phyloP scores from a whole-genome alignment of 176 grass and related monocot genomes.

The Lolium multiflorum region DNA sequence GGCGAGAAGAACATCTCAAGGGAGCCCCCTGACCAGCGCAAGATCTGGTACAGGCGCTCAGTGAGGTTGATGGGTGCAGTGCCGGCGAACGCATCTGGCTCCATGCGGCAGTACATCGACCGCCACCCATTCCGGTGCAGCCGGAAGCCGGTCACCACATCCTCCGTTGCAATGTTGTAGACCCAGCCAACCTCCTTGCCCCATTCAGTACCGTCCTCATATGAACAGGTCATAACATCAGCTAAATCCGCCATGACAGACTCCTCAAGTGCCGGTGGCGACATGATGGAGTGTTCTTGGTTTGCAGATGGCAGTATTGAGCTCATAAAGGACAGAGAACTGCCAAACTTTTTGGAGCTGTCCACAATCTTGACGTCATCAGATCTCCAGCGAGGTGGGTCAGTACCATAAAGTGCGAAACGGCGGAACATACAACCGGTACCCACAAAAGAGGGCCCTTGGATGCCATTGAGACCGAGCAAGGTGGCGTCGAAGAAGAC shows the following conservation, averaged over 20 bases:
- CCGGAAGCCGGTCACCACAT: conserved; percentile 61
- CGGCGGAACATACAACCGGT: conserved; percentile 62
- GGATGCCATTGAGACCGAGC: conserved; percentile 87
- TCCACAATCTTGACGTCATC: conserved; percentile 33
- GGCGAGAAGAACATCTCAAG: conserved; percentile 63
- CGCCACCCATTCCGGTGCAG: conserved; percentile 53
- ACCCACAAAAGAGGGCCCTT: conserved; percentile 63
- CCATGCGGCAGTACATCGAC: conserved; percentile 60
- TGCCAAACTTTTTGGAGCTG: conserved; percentile 47
- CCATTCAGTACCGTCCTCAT: conserved; percentile 44
- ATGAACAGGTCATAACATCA: conserved; percentile 47
- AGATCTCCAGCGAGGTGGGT: conserved; percentile 51
- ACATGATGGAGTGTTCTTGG: conserved; percentile 48
- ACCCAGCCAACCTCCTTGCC: conserved; percentile 60
- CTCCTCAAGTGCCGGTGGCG: conserved; percentile 41
- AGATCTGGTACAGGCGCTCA: conserved; percentile 58
- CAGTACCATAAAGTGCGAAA: conserved; percentile 48
- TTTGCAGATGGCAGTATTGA: conserved; percentile 44
- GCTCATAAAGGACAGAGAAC: conserved; percentile 37
- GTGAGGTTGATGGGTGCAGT: conserved; percentile 63
- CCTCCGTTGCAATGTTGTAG: conserved; percentile 60
- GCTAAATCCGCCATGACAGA: conserved; percentile 36
- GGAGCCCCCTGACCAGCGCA: conserved; percentile 58
- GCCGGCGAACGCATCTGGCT: conserved; percentile 57
- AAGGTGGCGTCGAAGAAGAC: conserved; percentile 98